Conservation (phyloP, 2,329 filamentous ascomycete species). For the Paramyrothecium roridum region DNA sequence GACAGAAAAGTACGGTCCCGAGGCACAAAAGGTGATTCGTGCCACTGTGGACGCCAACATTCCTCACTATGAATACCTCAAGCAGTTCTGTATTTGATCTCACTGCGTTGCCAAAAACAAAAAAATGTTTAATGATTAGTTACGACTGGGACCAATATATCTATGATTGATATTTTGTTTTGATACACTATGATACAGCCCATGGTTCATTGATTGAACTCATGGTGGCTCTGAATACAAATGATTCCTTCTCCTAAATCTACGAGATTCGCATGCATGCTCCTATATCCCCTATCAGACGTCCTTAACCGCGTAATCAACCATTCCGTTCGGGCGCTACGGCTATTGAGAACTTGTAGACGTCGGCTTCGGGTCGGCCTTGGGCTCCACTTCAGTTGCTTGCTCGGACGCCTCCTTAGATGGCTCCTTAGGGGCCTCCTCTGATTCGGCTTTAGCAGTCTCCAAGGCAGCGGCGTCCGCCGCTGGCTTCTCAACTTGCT, state of each 20-base stretch:
- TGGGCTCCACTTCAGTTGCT: background rate
- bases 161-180: slow-evolving; percentile 17
- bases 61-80: slow-evolving; percentile 76
- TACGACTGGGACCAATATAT: slow-evolving; percentile 6
- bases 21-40: slow-evolving; percentile 67
- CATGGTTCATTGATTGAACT: slow-evolving; percentile 7
- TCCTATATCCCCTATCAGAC: background rate
- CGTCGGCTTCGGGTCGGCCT: background rate
- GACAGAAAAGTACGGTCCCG: slow-evolving; percentile 69
- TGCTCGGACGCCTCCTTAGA: slow-evolving; percentile 1
- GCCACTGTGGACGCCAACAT: slow-evolving; percentile 70
- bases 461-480: slow-evolving; percentile 6
- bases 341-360: background rate
- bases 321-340: background rate
- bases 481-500: slow-evolving; percentile 5
- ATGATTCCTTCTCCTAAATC: slow-evolving; percentile 12
- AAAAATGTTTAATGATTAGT: background rate
- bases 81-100: slow-evolving; percentile 64
- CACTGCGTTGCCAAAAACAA: too few species aligned
- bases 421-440: background rate
- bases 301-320: background rate
- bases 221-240: background rate
- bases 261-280: background rate
- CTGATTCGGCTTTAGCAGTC: background rate
- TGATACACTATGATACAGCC: slow-evolving; percentile 24